Percentiles rank a stretch among this genome's conserved stretches.
Conservation (phyloP, 2,329 filamentous ascomycete species). For the Colletotrichum liaoningense region DNA sequence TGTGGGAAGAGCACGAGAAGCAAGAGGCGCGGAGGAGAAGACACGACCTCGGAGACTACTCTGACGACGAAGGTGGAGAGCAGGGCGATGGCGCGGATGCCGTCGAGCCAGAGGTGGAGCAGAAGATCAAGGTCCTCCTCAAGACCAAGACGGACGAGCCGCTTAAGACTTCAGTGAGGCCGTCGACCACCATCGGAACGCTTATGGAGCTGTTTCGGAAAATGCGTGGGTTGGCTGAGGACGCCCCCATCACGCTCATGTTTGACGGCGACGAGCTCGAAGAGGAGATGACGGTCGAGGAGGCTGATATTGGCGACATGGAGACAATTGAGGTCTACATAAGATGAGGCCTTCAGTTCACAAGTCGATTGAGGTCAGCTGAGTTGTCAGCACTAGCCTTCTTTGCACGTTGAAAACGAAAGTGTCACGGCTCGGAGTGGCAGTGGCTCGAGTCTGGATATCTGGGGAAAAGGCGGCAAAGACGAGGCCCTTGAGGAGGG, state of each 20-base stretch:
- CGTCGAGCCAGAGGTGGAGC: constrained; percentile 40
- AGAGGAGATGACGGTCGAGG: constrained; percentile 67
- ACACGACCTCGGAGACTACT: constrained; percentile 55
- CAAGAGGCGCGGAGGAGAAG: constrained; percentile 60
- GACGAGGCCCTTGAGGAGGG: background rate
- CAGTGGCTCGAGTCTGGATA: background rate
- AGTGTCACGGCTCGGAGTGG: no score
- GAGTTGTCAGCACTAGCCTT: no score
- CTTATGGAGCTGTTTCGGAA: constrained; percentile 72
- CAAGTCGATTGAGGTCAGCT: no score
- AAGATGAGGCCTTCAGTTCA: constrained; percentile 40
- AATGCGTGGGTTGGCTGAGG: constrained; percentile 60
- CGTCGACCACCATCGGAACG: constrained; percentile 69
- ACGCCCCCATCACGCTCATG: constrained; percentile 68
- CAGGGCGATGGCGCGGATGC: constrained; percentile 37
- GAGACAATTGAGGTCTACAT: constrained; percentile 82
- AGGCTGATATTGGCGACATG: constrained; percentile 79
- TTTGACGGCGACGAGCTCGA: constrained; percentile 83
- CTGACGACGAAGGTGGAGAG: constrained; percentile 41
- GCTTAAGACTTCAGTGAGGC: constrained; percentile 62
- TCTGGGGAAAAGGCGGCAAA: background rate
- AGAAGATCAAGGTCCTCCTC: constrained; percentile 63
- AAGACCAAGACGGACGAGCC: constrained; percentile 63
- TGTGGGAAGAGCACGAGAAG: constrained; percentile 62
- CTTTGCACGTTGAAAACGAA: background rate